Evolutionary conservation across 306 rosid genomes (phyloP).

Genomic region (Coriaria nepalensis): DNA sequence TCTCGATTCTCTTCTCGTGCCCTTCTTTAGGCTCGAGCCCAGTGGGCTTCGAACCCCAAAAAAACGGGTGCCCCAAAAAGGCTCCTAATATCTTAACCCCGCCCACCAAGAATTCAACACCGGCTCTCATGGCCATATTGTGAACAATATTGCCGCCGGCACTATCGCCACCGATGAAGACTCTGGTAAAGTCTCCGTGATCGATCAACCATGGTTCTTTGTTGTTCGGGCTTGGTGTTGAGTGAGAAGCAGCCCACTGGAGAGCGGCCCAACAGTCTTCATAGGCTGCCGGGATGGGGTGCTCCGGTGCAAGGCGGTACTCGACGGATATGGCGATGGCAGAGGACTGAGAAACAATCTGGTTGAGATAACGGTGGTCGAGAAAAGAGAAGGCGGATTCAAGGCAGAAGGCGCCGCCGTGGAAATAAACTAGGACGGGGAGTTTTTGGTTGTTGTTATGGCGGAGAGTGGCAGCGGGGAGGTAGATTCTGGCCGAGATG

Average conservation of each 20-base stretch:
- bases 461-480: slow-evolving; percentile 21
- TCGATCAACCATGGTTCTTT: slow-evolving; percentile 18
- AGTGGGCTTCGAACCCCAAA: slow-evolving; percentile 29
- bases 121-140: slow-evolving; percentile 17
- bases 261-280: slow-evolving; percentile 28
- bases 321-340: slow-evolving; percentile 16
- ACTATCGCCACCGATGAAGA: slow-evolving; percentile 34
- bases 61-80: slow-evolving; percentile 20
- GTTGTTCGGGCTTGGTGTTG: neutral
- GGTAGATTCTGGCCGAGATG: slow-evolving; percentile 19
- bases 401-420: slow-evolving; percentile 26
- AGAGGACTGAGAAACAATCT: slow-evolving; percentile 1
- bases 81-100: slow-evolving; percentile 20
- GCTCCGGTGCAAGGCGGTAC: slow-evolving; percentile 20
- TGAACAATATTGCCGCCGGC: too few species aligned
- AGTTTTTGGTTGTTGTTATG: slow-evolving; percentile 9
- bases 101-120: slow-evolving; percentile 15
- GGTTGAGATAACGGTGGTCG: slow-evolving; percentile 5
- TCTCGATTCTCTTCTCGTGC: slow-evolving; percentile 14
- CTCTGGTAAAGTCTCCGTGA: slow-evolving; percentile 26
- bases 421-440: slow-evolving; percentile 26
- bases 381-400: slow-evolving; percentile 24
- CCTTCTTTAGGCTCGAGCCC: slow-evolving; percentile 16
- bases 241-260: slow-evolving; percentile 25
- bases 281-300: slow-evolving; percentile 26